These are phyloP conservation scores for Cercophora scortea DNA, from an alignment of 495 filamentous ascomycete species.

Conservation along the genomic window DNA sequence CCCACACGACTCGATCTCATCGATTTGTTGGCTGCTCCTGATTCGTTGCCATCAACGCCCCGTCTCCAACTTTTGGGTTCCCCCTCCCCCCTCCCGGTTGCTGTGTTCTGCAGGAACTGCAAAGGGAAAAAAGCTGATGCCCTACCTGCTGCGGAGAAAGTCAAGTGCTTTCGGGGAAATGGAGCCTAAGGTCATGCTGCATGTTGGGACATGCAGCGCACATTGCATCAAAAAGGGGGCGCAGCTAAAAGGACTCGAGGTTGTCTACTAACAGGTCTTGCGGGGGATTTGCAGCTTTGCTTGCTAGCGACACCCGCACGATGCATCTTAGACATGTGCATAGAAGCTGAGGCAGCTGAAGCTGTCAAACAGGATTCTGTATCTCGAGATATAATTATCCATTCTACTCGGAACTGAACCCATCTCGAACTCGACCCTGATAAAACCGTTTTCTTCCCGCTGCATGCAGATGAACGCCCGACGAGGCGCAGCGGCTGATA, in stretches of 20 bases:
- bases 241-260: neutral
- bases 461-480: too few species aligned
- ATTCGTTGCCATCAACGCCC: neutral
- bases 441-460: too few species aligned
- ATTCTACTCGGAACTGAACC: too few species aligned
- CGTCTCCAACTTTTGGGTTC: neutral
- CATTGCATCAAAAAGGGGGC: too few species aligned
- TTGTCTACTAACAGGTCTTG: neutral
- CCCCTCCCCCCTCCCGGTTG: neutral
- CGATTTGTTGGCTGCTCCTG: neutral
- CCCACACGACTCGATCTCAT: neutral
- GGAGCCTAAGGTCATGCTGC: too few species aligned
- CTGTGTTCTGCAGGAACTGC: neutral
- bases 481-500: too few species aligned
- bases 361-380: conserved; percentile 4
- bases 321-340: neutral
- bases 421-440: too few species aligned
- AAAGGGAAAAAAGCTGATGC: neutral
- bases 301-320: neutral
- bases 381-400: too few species aligned
- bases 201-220: too few species aligned
- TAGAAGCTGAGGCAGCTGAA: conserved; percentile 2
- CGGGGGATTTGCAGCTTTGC: neutral
- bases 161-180: too few species aligned
- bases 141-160: too few species aligned